Percentiles rank a stretch among this genome's conserved stretches.
Conservation (phyloP, 768 basidiomycete species). For the Amanita polypyramis region DNA sequence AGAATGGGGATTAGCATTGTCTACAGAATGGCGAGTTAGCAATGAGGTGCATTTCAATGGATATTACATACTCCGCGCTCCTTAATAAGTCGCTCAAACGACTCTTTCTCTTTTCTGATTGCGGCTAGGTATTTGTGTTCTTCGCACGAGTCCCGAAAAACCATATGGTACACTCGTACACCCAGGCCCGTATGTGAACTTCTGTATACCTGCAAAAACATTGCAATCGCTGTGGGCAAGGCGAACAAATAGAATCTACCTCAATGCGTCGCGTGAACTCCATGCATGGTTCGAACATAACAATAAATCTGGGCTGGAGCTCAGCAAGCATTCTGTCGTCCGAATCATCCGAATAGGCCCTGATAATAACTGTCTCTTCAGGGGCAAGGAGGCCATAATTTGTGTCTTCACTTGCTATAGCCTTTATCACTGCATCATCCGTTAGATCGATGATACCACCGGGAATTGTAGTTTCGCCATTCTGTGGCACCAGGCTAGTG, state of each 20-base stretch:
- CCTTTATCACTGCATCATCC: conserved; percentile 23
- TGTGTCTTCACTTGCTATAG: conserved; percentile 38
- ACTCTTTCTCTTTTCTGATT: conserved; percentile 84
- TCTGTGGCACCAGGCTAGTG: conserved; percentile 25
- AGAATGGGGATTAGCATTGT: conserved; percentile 82
- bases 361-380: conserved; percentile 74
- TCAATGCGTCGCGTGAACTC: conserved; percentile 90
- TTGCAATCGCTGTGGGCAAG: not conserved
- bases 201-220: conserved; percentile 60
- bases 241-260: conserved; percentile 30
- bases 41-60: not conserved
- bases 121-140: conserved; percentile 92
- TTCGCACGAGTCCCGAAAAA: conserved; percentile 89
- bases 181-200: conserved; percentile 73
- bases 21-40: conserved; percentile 25
- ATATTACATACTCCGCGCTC: conserved; percentile 69
- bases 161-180: conserved; percentile 89
- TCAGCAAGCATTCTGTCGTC: conserved; percentile 87
- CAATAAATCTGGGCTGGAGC: conserved; percentile 81
- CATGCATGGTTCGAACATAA: conserved; percentile 93
- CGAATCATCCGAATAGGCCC: conserved; percentile 84
- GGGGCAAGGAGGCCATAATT: conserved; percentile 73
- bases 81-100: conserved; percentile 86
- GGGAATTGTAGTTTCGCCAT: not conserved
- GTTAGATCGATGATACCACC: conserved; percentile 13